Base-by-base conservation (phyloP, 257 asterid species). In the Verbascum thapsus region DNA sequence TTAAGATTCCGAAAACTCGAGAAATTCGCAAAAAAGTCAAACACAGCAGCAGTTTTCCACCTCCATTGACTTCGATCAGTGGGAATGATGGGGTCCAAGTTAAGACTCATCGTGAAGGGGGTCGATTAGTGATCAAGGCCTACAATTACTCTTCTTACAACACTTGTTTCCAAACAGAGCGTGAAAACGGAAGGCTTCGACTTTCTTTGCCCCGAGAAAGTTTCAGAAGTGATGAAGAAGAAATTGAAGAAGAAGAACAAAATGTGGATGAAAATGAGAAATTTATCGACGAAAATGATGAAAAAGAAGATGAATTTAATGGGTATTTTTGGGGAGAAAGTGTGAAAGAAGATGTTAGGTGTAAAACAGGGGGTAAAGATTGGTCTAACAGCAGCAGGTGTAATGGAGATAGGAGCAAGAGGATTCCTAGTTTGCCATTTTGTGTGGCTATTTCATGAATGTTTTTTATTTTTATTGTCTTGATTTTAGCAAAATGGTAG, bases 71-170 rank as follows among this genome's bases (percentile, higher is more conserved):
- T 34, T 76, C 95, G 13, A 80, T 86, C 16, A 72, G 81, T 15
- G 82, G 90, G 1, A 58, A 65, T 10, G 78, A 73, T 3, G 76
- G 91, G 1, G 76, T 86, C 7, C 78, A 60, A 17, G 76, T 91
- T 6, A 69, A 73, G 42, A 72, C 87, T 38, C 94, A 70, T 34
- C 87, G 96, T 0, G 96, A 89, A 39, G 88, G 77, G 1, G 97
- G 96, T 1, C 76, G 97, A 10, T 58, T 92, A 18, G 83, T 92
- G 19, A 73, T 92, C 0, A 74, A 74, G 77, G 97, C 99, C 41
- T 68, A 69, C 44, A 44, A 40, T 9, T 44, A 60, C 0, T 30
- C 85, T 6, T 57, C 72, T 9, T 15, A 57, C 63, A 40, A 30
- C 23, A 20, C 68, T 5, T 57, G n/a, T 49, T 82, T 92, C n/a